Percentiles rank a stretch among this genome's conserved stretches.
Evolutionary conservation across 371 early-diverging fungal genomes (phyloP).

Genomic region (Mucor mucedo): DNA sequence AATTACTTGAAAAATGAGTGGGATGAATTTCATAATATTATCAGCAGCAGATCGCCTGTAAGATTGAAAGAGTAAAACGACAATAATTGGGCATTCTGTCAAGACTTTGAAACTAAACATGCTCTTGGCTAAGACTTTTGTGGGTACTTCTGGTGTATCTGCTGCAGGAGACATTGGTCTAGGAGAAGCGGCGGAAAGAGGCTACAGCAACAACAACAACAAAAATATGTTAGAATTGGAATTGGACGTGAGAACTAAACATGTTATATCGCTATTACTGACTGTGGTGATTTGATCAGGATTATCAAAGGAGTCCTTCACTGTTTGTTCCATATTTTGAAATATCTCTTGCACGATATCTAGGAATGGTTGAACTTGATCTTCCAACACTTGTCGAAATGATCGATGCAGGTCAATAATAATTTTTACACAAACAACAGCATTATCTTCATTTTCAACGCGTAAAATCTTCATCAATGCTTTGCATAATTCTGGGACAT

Average conservation of each 20-base stretch:
- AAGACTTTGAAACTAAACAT: constrained; percentile 94
- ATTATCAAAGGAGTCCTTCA: constrained; percentile 79
- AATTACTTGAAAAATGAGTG: constrained; percentile 82
- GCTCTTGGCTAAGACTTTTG: constrained; percentile 76
- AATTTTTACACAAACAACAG: constrained; percentile 88
- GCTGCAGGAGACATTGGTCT: constrained; percentile 79
- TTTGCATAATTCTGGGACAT: constrained; percentile 62
- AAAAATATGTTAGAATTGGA: background rate
- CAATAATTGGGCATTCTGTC: constrained; percentile 96
- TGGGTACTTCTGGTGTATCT: constrained; percentile 61
- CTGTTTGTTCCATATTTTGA: constrained; percentile 85
- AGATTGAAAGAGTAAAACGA: constrained; percentile 93
- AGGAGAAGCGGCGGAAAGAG: constrained; percentile 67
- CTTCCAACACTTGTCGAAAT: constrained; percentile 82
- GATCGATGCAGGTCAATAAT: constrained; percentile 93
- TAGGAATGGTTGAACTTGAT: constrained; percentile 88
- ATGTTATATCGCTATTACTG: constrained; percentile 12
- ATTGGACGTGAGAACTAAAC: background rate
- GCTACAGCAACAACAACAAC: constrained; percentile 32
- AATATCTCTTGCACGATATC: constrained; percentile 93
- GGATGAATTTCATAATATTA: constrained; percentile 86
- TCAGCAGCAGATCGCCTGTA: constrained; percentile 79
- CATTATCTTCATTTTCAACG: constrained; percentile 97
- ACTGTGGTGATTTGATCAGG: constrained; percentile 57
- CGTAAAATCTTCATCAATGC: constrained; percentile 80